Evolutionary conservation across 2,329 filamentous ascomycete genomes (phyloP).

Genomic region (Epichloe scottii): DNA sequence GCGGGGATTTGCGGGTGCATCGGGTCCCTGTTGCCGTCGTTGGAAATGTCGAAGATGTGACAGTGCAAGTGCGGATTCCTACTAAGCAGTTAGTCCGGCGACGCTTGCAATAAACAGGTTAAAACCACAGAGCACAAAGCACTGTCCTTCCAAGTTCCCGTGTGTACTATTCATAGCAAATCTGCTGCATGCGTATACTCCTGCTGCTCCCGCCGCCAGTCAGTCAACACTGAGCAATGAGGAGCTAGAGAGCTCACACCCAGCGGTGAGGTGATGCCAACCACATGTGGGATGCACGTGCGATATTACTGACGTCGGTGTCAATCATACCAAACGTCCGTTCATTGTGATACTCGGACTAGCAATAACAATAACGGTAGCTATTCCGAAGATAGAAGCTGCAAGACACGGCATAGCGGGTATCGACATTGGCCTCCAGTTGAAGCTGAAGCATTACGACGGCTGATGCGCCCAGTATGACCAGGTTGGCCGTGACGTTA

Average conservation of each 20-base stretch:
- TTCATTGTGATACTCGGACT: not conserved
- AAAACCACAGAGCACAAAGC: not conserved
- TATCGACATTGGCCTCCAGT: conserved; percentile 1
- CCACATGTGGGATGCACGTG: not conserved
- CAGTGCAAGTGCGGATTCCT: not conserved
- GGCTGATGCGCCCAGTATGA: too few relatives aligned
- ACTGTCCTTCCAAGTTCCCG: too few relatives aligned
- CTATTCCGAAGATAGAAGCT: not conserved
- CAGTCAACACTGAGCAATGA: too few relatives aligned
- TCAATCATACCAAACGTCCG: not conserved
- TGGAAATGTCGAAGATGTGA: not conserved
- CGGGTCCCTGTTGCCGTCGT: not conserved
- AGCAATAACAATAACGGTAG: not conserved
- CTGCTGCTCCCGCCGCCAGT: not conserved
- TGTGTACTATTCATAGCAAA: too few relatives aligned
- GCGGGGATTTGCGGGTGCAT: not conserved
- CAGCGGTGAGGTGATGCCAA: not conserved
- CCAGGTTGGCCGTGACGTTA: not conserved
- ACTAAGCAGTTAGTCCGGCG: not conserved
- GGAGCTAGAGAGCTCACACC: not conserved
- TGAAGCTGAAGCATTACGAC: not conserved
- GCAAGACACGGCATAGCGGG: not conserved
- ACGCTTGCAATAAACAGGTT: not conserved
- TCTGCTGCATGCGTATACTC: too few relatives aligned
- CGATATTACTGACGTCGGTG: not conserved